Conservation (phyloP, 768 basidiomycete species). For the Boletus rubroflammeus region DNA sequence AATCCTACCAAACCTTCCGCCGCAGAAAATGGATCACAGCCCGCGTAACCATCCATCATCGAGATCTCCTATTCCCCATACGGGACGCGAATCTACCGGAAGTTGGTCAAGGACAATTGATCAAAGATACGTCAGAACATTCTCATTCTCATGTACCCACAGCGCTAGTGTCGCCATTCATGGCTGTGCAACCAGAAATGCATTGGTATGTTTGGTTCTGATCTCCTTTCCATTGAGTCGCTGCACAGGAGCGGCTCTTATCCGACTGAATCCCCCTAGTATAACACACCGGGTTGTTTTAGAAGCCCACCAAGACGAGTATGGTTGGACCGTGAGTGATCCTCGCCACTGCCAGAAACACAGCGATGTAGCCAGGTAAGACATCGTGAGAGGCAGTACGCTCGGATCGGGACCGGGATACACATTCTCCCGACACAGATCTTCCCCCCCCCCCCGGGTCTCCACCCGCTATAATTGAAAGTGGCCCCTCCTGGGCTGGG, state of each 20-base stretch:
- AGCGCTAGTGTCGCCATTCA: background rate
- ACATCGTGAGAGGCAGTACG: background rate
- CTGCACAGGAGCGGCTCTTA: background rate
- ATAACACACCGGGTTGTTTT: background rate
- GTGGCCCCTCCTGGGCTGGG: too few relatives aligned
- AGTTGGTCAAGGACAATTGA: background rate
- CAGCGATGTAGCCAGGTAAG: background rate
- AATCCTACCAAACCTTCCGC: background rate
- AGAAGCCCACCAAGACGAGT: background rate
- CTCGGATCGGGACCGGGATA: too few relatives aligned
- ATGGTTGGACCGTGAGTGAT: background rate
- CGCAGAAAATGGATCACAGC: background rate
- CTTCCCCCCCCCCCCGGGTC: too few relatives aligned
- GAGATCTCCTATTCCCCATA: background rate
- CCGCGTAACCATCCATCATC: background rate
- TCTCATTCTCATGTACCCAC: background rate
- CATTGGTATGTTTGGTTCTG: background rate
- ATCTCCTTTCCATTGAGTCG: background rate
- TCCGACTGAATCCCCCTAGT: background rate
- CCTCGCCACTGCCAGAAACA: background rate
- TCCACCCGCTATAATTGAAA: too few relatives aligned
- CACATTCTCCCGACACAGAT: too few relatives aligned
- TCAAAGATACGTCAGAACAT: background rate
- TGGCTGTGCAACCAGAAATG: background rate
- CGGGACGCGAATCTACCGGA: background rate